Percentiles rank a stretch among this genome's conserved stretches.
Conservation (phyloP, 2,329 filamentous ascomycete genomes). For the Seiridium cupressi region DNA sequence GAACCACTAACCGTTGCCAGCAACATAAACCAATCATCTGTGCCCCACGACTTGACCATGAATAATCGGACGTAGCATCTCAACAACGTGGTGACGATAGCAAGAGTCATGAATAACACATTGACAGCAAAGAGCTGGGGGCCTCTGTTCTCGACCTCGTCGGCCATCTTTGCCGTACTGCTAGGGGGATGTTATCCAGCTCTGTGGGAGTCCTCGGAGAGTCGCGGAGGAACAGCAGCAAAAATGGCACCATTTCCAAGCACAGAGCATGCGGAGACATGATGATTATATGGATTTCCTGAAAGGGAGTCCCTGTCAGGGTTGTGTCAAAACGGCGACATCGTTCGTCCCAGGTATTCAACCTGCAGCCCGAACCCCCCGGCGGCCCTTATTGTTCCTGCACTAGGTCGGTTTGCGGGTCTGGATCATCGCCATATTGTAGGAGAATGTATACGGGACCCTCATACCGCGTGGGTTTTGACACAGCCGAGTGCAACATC, state of each 20-base stretch:
- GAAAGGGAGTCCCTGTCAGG: neutral
- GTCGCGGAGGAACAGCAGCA: neutral
- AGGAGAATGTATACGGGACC: too few species aligned
- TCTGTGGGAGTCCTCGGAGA: neutral
- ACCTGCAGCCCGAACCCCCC: neutral
- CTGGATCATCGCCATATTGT: too few species aligned
- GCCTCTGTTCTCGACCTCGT: constrained; percentile 8
- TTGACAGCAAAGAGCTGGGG: constrained; percentile 10
- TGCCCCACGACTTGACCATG: constrained; percentile 10
- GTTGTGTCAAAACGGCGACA: neutral
- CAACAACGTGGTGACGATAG: constrained; percentile 8
- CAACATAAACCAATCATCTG: constrained; percentile 11
- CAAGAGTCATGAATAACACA: constrained; percentile 9
- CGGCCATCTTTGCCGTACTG: neutral
- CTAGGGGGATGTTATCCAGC: neutral
- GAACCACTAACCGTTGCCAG: constrained; percentile 5
- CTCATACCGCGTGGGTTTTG: neutral
- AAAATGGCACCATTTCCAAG: neutral
- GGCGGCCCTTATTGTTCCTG: neutral
- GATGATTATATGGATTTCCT: neutral
- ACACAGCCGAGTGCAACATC: neutral
- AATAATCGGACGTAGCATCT: constrained; percentile 10
- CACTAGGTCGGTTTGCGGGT: neutral
- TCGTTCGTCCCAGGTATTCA: neutral
- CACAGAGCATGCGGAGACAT: neutral